Evolutionary conservation across 129 eudicot species (phyloP).

Genomic region (Saposhnikovia divaricata): DNA sequence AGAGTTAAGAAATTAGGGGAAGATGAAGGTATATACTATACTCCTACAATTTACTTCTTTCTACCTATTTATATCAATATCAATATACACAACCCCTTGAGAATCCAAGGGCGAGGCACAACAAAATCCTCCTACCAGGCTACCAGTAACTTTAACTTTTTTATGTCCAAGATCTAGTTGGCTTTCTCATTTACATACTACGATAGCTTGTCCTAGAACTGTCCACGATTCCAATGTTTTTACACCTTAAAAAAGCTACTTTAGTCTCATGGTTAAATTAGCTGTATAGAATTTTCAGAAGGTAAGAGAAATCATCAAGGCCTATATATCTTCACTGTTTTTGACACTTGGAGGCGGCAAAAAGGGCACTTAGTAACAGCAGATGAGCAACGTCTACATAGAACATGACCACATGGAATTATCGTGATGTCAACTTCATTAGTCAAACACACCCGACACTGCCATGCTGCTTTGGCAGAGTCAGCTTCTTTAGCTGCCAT

Average conservation of each 20-base stretch:
- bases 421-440: slow-evolving; percentile 72
- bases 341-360: slow-evolving; percentile 83
- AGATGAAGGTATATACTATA: background rate
- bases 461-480: slow-evolving; percentile 96
- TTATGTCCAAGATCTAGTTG: background rate
- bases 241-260: background rate
- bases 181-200: background rate
- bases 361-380: slow-evolving; percentile 95
- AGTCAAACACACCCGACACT: slow-evolving; percentile 74
- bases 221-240: background rate
- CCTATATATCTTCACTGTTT: slow-evolving; percentile 66
- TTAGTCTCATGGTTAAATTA: background rate
- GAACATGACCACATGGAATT: slow-evolving; percentile 91
- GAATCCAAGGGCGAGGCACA: background rate
- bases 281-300: background rate
- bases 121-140: background rate
- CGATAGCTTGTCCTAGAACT: background rate
- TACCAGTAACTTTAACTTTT: background rate
- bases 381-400: slow-evolving; percentile 86
- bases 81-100: background rate
- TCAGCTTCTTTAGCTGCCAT: slow-evolving; percentile 88
- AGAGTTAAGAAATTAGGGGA: background rate
- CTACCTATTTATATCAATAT: background rate
- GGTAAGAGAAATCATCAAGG: slow-evolving; percentile 38
- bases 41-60: slow-evolving; percentile 1